Base-by-base conservation (phyloP, 352 stramenopile genomes). In the Phytopythium litorale region DNA sequence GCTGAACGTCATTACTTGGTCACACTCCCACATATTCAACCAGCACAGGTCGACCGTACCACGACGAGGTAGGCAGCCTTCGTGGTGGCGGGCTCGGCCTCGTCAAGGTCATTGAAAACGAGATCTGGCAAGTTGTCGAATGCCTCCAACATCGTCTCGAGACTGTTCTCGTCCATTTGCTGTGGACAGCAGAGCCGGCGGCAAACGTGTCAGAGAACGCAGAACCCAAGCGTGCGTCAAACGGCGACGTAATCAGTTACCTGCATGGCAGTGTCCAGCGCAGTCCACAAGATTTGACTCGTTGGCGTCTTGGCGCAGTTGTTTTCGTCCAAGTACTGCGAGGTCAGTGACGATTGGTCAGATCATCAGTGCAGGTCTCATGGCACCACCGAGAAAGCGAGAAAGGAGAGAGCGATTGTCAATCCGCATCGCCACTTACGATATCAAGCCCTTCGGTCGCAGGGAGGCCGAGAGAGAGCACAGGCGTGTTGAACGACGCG, bases 61-160 rank as follows among this genome's bases (percentile, higher is more conserved):
- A 96, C 78, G 43, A 94, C 81, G 5, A 82, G 86, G 64, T 92
- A 68, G 46, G 85, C 69, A 30, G 88, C 82, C 48, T 92, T 89
- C 53, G 70, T 84, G n/a, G 67, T 73, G 19, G 63, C 58, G 7
- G 82, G 78, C 32, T 89, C 82, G 13, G 84, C 84, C 50, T 91
- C 78, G 49, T 92, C 81, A 5, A 96, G 63, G 72, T 87, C 89
- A 32, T 92, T 93, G 55, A 96, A 94, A 2, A 91, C 85, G 18
- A 96, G 43, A 45, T 92, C 85, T 1, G 86, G 86, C n/a, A 96
- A 74, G 49, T 88, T 96, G 58, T 96, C 82, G 57, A 92, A 94
- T n/a, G 82, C 87, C 38, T 91, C 82, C 32, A 96, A 66, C 65
- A 96, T 75, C 19, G 72, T 66, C 68, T 94, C 85, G 16, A 94